A percentile compares a stretch with the other conserved stretches of the same genome.
Evolutionary conservation across 352 stramenopile species (phyloP).

Genomic region (Phytophthora megakarya): DNA sequence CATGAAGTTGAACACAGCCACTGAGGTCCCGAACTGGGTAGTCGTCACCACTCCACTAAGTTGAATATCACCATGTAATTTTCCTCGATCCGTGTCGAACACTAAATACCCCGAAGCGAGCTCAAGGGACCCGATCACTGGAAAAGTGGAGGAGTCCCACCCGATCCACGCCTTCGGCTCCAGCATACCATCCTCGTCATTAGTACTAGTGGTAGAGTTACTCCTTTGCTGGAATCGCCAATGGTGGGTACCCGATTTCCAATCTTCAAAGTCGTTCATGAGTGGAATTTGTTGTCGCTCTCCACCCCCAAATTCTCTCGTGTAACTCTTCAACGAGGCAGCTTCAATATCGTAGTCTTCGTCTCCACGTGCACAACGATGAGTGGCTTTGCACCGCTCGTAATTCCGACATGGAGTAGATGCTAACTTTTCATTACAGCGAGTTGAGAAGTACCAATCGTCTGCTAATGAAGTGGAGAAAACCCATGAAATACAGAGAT

Average conservation of each 20-base stretch:
- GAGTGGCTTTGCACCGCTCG: conserved; percentile 94
- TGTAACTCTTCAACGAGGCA: conserved; percentile 71
- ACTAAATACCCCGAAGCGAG: conserved; percentile 75
- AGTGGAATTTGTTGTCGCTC: conserved; percentile 71
- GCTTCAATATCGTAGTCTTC: conserved; percentile 90
- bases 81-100: conserved; percentile 72
- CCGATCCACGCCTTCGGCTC: conserved; percentile 38
- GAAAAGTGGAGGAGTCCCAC: conserved; percentile 67
- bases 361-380: conserved; percentile 90
- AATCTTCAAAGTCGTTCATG: conserved; percentile 97
- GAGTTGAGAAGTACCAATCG: conserved; percentile 60
- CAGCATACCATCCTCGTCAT: conserved; percentile 15
- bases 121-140: conserved; percentile 76
- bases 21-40: conserved; percentile 80
- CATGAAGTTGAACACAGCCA: conserved; percentile 97
- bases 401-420: conserved; percentile 66
- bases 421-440: conserved; percentile 58
- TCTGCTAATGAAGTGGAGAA: conserved; percentile 35
- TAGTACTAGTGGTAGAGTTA: conserved; percentile 4
- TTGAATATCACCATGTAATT: conserved; percentile 61
- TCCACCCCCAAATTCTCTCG: conserved; percentile 84
- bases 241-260: conserved; percentile 87
- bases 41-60: conserved; percentile 62
- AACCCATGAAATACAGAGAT: neutral
- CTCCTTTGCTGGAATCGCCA: conserved; percentile 51